A percentile compares a stretch with the other conserved stretches of the same genome.
phyloP scores from a whole-genome alignment of 768 basidiomycete species.

The Boletus speciosus region DNA sequence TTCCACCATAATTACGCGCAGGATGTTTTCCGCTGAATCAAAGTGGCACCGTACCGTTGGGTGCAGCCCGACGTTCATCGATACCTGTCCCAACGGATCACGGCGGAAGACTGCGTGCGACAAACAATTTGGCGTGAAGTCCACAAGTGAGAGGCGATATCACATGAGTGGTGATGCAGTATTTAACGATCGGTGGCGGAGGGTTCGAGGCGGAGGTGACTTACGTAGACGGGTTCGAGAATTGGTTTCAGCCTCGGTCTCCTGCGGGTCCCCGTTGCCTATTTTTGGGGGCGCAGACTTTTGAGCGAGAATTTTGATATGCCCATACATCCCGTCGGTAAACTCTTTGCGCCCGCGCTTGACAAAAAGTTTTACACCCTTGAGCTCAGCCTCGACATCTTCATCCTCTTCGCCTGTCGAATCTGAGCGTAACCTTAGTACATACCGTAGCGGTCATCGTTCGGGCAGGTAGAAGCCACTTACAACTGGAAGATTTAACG shows the following conservation, averaged over 20 bases:
- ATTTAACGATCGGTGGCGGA: constrained; percentile 20
- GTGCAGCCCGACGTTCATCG: constrained; percentile 60
- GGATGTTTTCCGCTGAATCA: constrained; percentile 50
- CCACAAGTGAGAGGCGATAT: neutral
- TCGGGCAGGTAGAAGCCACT: constrained; percentile 1
- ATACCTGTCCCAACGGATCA: constrained; percentile 66
- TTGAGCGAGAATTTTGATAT: constrained; percentile 54
- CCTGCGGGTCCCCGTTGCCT: neutral
- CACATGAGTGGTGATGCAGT: neutral
- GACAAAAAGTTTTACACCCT: constrained; percentile 54
- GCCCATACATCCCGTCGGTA: constrained; percentile 56
- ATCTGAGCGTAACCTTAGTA: constrained; percentile 14
- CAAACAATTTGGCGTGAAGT: neutral
- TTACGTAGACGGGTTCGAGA: constrained; percentile 32
- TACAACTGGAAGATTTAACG: constrained; percentile 16
- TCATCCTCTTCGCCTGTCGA: constrained; percentile 69
- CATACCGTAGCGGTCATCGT: neutral
- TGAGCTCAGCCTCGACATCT: constrained; percentile 51
- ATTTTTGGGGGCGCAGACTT: constrained; percentile 1
- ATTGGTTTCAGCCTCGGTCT: constrained; percentile 5
- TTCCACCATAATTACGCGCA: constrained; percentile 57
- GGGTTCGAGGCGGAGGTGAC: constrained; percentile 22
- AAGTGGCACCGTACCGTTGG: constrained; percentile 56
- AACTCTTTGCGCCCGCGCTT: constrained; percentile 45
- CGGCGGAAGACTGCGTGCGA: constrained; percentile 57